These are phyloP conservation scores for Chrysanthemum makinoi DNA, from an alignment of 129 eudicot species.

Conservation along the genomic window DNA sequence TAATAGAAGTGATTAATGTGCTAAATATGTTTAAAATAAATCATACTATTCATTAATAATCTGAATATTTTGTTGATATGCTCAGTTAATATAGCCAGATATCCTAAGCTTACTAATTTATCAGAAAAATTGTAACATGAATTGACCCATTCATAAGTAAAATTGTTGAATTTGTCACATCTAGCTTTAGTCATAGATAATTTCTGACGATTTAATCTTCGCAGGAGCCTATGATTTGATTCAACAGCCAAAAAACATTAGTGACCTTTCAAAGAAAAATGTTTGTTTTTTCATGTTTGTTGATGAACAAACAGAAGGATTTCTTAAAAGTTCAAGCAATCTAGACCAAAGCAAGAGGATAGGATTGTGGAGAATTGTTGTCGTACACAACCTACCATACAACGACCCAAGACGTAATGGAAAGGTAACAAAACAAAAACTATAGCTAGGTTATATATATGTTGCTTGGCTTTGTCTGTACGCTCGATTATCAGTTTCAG, in stretches of 20 bases:
- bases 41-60: not conserved
- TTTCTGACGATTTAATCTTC: constrained; percentile 10
- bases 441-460: not conserved
- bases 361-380: constrained; percentile 79
- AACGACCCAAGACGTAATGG: constrained; percentile 87
- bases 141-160: not conserved
- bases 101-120: not conserved
- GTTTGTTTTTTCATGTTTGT: constrained; percentile 84
- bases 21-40: not conserved
- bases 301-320: constrained; percentile 72
- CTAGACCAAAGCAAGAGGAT: constrained; percentile 52
- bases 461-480: not conserved
- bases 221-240: constrained; percentile 84
- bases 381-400: constrained; percentile 83
- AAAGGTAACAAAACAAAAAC: constrained; percentile 45
- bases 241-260: constrained; percentile 74
- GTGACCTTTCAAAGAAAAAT: constrained; percentile 62
- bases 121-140: not conserved
- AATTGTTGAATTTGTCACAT: not conserved
- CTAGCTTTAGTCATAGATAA: constrained; percentile 1
- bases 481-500: not conserved
- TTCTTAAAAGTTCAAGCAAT: constrained; percentile 47
- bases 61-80: not conserved
- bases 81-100: no score
- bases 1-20: not conserved